Evolutionary conservation across 805 yeast species (phyloP).

Genomic region (Candida germanica): DNA sequence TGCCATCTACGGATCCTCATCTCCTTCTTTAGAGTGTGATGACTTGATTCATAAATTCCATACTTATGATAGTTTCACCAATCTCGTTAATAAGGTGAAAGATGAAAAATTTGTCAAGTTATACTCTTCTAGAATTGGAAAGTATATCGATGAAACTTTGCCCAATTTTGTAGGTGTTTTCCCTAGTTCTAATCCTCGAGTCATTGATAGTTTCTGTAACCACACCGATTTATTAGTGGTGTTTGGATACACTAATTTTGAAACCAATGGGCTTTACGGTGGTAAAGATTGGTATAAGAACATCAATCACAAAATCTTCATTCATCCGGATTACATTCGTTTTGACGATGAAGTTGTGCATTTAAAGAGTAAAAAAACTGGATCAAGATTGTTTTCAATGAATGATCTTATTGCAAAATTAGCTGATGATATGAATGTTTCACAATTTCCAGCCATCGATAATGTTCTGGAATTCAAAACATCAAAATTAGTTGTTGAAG

Average conservation of each 20-base stretch:
- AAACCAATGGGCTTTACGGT: constrained; percentile 26
- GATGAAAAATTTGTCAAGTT: constrained; percentile 31
- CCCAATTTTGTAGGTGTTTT: constrained; percentile 68
- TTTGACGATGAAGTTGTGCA: constrained; percentile 28
- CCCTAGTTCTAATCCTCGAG: constrained; percentile 25
- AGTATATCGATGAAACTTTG: constrained; percentile 72
- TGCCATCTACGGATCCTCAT: constrained; percentile 48
- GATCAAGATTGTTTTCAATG: constrained; percentile 25
- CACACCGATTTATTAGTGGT: constrained; percentile 65
- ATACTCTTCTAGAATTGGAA: constrained; percentile 64
- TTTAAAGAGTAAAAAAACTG: constrained; percentile 20
- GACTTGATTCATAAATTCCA: constrained; percentile 63
- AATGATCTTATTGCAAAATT: constrained; percentile 33
- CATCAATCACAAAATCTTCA: constrained; percentile 27
- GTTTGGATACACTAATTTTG: constrained; percentile 57
- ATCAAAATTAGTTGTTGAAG: not conserved
- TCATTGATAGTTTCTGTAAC: constrained; percentile 28
- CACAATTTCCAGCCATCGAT: constrained; percentile 12
- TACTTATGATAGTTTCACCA: constrained; percentile 41
- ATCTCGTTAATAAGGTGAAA: constrained; percentile 47
- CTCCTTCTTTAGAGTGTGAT: constrained; percentile 72
- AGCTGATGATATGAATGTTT: constrained; percentile 17
- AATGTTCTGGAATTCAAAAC: constrained; percentile 16
- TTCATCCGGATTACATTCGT: constrained; percentile 42
- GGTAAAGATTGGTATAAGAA: constrained; percentile 15